phyloP scores from a whole-genome alignment of 176 grass and related monocot genomes.

The Rhynchospora breviuscula region DNA sequence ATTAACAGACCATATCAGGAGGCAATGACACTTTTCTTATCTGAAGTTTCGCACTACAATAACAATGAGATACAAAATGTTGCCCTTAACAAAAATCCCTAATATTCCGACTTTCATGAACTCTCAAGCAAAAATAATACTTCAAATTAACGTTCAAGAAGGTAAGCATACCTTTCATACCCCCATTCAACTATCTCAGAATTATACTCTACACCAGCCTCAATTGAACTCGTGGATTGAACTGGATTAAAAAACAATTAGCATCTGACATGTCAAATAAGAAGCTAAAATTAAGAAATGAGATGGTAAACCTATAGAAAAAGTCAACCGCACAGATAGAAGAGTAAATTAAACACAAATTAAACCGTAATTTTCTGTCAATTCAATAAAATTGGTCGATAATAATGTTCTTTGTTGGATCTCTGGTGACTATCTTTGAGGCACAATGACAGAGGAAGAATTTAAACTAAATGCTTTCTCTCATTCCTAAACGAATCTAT shows the following conservation, averaged over 20 bases:
- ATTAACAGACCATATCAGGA: background rate
- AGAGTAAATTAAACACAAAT: too few relatives aligned
- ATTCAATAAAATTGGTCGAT: too few relatives aligned
- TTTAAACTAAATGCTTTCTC: too few relatives aligned
- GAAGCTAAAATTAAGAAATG: background rate
- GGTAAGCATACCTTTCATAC: conserved; percentile 60
- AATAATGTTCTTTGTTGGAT: too few relatives aligned
- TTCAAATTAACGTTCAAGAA: background rate
- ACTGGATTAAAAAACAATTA: conserved; percentile 46
- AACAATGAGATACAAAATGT: background rate
- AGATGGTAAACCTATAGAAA: too few relatives aligned
- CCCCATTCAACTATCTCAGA: conserved; percentile 68
- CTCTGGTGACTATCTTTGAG: too few relatives aligned
- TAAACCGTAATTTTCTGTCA: too few relatives aligned
- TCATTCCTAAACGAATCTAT: too few relatives aligned
- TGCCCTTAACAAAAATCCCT: background rate
- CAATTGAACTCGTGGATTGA: conserved; percentile 45
- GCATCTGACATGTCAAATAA: conserved; percentile 32
- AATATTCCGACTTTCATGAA: background rate
- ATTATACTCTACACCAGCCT: conserved; percentile 47
- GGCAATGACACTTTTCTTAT: background rate
- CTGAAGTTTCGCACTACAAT: background rate
- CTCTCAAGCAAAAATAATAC: background rate
- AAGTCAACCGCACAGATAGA: too few relatives aligned
- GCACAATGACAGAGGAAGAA: too few relatives aligned